A percentile compares a stretch with the other conserved stretches of the same genome.
Evolutionary conservation across 305 asterid species (phyloP).

Genomic region (Rubia balearica): DNA sequence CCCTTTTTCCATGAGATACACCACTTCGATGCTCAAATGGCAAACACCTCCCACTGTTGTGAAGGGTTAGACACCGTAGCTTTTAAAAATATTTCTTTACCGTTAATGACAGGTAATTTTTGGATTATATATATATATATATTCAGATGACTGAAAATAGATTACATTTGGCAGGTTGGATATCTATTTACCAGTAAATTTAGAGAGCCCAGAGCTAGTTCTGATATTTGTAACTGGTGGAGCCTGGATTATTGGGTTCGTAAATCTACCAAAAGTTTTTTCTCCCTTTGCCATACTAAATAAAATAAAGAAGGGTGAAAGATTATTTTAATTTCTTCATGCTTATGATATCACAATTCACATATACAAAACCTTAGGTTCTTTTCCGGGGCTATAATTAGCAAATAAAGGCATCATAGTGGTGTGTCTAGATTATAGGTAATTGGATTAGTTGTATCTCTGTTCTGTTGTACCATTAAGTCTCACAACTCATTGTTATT

Average conservation of each 20-base stretch:
- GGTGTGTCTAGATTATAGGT: conserved; percentile 97
- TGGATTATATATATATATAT: too few species aligned
- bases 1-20: conserved; percentile 76
- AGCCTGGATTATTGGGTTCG: conserved; percentile 96
- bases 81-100: conserved; percentile 17
- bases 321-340: not conserved
- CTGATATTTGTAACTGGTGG: conserved; percentile 96
- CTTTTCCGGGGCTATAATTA: conserved; percentile 79
- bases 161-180: conserved; percentile 59
- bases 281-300: not conserved
- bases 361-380: conserved; percentile 92
- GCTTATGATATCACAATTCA: conserved; percentile 28
- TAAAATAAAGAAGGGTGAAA: too few species aligned
- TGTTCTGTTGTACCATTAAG: not conserved
- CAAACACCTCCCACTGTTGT: conserved; percentile 78
- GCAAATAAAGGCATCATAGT: conserved; percentile 89
- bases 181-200: conserved; percentile 64
- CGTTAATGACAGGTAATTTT: too few species aligned
- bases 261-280: conserved; percentile 20
- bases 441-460: conserved; percentile 18
- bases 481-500: not conserved
- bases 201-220: conserved; percentile 65
- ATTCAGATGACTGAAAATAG: conserved; percentile 3
- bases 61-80: conserved; percentile 51
- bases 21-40: conserved; percentile 70